Percentiles rank a stretch among this genome's conserved stretches.
Evolutionary conservation across 2,329 filamentous ascomycete species (phyloP).

Genomic region (Alternaria brassicicola): DNA sequence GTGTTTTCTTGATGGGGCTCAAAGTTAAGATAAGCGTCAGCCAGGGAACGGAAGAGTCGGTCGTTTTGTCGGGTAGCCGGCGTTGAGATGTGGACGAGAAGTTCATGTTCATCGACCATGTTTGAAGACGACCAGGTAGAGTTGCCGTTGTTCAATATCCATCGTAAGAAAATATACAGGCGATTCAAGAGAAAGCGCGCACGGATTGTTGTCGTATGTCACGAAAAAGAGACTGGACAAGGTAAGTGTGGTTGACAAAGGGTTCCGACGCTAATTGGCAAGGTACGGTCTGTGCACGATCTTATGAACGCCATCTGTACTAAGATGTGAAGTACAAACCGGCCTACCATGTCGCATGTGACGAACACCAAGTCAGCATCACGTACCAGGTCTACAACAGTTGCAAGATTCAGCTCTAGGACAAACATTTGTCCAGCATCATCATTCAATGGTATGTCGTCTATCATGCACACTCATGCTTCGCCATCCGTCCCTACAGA

Average conservation of each 20-base stretch:
- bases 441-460: conserved; percentile 25
- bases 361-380: no score
- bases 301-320: no score
- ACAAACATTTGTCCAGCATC: conserved; percentile 7
- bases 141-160: conserved; percentile 7
- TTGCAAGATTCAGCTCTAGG: not conserved
- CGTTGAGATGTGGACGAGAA: conserved; percentile 56
- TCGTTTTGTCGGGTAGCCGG: conserved; percentile 51
- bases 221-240: not conserved
- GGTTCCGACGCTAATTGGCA: not conserved
- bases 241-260: not conserved
- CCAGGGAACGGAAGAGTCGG: conserved; percentile 49
- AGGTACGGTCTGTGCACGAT: not conserved
- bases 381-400: no score
- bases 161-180: conserved; percentile 1
- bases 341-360: not conserved
- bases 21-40: conserved; percentile 51
- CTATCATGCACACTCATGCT: no score
- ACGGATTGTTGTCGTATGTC: not conserved
- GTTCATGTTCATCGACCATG: conserved; percentile 50
- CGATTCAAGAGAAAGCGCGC: not conserved
- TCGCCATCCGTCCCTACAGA: conserved; percentile 30
- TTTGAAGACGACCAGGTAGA: conserved; percentile 6
- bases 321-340: no score
- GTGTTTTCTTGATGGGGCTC: conserved; percentile 25